Percentiles rank a stretch among this genome's conserved stretches.
phyloP scores from a whole-genome alignment of 1,284 basidiomycete species.

The Malassezia arunalokei region DNA sequence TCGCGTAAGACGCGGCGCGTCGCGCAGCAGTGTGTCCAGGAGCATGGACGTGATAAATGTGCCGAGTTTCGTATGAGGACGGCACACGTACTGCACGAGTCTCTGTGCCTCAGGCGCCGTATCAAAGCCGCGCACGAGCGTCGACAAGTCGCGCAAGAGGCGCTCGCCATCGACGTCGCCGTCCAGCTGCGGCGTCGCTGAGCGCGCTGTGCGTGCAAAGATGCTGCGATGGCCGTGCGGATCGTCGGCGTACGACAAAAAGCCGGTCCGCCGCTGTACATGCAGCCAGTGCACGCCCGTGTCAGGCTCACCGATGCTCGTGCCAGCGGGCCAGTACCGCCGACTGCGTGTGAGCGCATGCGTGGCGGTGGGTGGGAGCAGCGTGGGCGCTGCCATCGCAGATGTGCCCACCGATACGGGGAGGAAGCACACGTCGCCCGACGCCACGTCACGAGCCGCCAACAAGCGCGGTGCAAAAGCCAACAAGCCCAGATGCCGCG shows the following conservation, averaged over 20 bases:
- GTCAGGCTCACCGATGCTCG: background rate
- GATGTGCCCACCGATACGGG: slow-evolving; percentile 17
- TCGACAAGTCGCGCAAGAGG: slow-evolving; percentile 55
- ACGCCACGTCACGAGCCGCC: slow-evolving; percentile 55
- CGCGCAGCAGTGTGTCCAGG: slow-evolving; percentile 73
- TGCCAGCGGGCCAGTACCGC: slow-evolving; percentile 58
- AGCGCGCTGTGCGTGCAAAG: slow-evolving; percentile 17
- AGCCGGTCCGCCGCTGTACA: slow-evolving; percentile 82
- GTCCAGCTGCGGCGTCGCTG: slow-evolving; percentile 5
- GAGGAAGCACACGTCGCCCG: slow-evolving; percentile 24
- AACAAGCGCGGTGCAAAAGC: slow-evolving; percentile 88
- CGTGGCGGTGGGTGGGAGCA: slow-evolving; percentile 72
- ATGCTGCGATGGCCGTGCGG: slow-evolving; percentile 80
- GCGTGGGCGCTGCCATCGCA: slow-evolving; percentile 54
- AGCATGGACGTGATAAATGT: slow-evolving; percentile 60
- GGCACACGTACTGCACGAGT: slow-evolving; percentile 23
- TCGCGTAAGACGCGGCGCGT: slow-evolving; percentile 66
- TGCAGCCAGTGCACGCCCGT: slow-evolving; percentile 21
- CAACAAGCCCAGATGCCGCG: slow-evolving; percentile 87
- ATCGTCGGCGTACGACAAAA: slow-evolving; percentile 81
- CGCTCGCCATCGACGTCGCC: slow-evolving; percentile 7
- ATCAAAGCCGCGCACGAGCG: slow-evolving; percentile 72
- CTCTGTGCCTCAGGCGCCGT: slow-evolving; percentile 53
- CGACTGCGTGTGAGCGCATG: slow-evolving; percentile 71
- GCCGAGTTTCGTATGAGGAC: background rate